Conservation (phyloP, 2,329 filamentous ascomycete genomes). For the Akanthomyces lecanii region DNA sequence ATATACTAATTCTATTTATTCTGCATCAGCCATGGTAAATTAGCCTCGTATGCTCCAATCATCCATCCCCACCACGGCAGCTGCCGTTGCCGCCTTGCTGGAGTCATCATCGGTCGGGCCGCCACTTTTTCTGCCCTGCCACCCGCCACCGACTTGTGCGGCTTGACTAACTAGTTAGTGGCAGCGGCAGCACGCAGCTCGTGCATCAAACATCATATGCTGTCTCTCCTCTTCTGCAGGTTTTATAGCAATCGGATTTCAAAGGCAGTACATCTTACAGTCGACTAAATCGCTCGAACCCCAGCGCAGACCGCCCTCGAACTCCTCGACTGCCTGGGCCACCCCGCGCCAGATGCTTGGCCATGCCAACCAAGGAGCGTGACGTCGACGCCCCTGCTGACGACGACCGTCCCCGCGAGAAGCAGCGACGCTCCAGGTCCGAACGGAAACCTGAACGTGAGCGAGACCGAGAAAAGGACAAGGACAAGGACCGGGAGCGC, state of each 20-base stretch:
- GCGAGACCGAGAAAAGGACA: conserved; percentile 29
- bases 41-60: not conserved
- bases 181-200: not conserved
- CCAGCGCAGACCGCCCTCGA: not conserved
- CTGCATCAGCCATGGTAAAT: not conserved
- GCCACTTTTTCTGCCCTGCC: conserved; percentile 17
- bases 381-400: conserved; percentile 36
- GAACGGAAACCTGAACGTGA: conserved; percentile 35
- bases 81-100: conserved; percentile 16
- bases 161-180: not conserved
- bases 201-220: conserved; percentile 7
- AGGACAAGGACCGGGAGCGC: conserved; percentile 32
- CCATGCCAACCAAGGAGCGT: conserved; percentile 40
- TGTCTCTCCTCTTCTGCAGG: not conserved
- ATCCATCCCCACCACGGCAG: conserved; percentile 12
- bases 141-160: conserved; percentile 14
- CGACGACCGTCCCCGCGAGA: conserved; percentile 38
- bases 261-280: not conserved
- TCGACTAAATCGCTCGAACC: not conserved
- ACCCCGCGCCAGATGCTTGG: conserved; percentile 20
- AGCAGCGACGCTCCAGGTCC: conserved; percentile 36
- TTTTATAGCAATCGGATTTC: not conserved
- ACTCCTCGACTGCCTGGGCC: not conserved
- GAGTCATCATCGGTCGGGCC: conserved; percentile 16
- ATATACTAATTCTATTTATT: not conserved